Conservation (phyloP, 495 filamentous ascomycete species). For the Acidiella bohemica region DNA sequence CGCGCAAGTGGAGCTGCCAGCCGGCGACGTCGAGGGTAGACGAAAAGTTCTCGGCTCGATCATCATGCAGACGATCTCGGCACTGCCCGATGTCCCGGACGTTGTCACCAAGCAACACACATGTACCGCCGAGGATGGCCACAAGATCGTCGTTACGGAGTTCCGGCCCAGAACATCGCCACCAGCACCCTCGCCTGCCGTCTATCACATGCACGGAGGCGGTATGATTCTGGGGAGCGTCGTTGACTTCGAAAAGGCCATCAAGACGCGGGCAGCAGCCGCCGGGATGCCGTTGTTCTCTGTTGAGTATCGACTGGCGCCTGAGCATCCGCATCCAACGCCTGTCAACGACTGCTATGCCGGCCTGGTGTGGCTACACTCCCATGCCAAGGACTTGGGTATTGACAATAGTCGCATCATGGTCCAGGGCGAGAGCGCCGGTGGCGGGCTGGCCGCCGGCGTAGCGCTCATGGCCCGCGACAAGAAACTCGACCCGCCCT, state of each 20-base stretch:
- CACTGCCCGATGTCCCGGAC: background rate
- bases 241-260: background rate
- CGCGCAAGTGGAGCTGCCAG: background rate
- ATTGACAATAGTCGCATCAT: constrained; percentile 19
- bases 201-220: constrained; percentile 9
- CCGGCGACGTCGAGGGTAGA: constrained; percentile 1
- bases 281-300: constrained; percentile 25
- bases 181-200: background rate
- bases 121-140: background rate
- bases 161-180: background rate
- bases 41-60: background rate
- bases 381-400: constrained; percentile 15
- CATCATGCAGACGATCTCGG: background rate
- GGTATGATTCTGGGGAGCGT: constrained; percentile 7
- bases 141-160: background rate
- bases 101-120: background rate
- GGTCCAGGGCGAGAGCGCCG: constrained; percentile 19
- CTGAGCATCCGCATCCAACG: constrained; percentile 16
- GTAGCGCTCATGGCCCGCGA: constrained; percentile 21
- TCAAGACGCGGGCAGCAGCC: background rate
- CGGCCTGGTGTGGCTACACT: constrained; percentile 16
- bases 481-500: constrained; percentile 20
- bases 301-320: constrained; percentile 23
- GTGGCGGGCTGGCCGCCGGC: constrained; percentile 20
- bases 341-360: constrained; percentile 23